A percentile compares a stretch with the other conserved stretches of the same genome.
These are phyloP conservation scores for Naganishia onofrii DNA, from an alignment of 768 basidiomycete genomes.

Conservation along the genomic window DNA sequence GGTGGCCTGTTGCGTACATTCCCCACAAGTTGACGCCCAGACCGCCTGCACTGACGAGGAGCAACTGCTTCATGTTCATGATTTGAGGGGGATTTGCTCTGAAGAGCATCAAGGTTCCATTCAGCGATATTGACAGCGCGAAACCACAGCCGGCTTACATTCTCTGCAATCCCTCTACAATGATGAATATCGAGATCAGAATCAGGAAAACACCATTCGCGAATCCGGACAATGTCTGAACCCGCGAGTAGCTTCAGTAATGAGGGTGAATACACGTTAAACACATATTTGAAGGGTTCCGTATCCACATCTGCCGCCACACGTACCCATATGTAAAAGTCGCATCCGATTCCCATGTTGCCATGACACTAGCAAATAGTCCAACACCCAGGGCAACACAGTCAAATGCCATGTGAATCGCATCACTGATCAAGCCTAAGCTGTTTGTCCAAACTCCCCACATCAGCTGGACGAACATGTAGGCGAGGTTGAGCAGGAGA, in stretches of 20 bases:
- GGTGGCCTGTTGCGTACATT: conserved; percentile 98
- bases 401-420: conserved; percentile 99
- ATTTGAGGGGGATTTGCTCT: conserved; percentile 95
- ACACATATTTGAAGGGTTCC: neutral
- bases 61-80: conserved; percentile 80
- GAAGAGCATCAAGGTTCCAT: neutral
- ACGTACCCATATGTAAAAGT: conserved; percentile 89
- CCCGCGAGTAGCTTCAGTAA: conserved; percentile 73
- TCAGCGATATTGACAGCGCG: neutral
- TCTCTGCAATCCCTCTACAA: conserved; percentile 94
- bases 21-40: conserved; percentile 93
- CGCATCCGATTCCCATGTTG: conserved; percentile 93
- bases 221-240: conserved; percentile 96
- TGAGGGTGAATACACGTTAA: neutral
- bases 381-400: conserved; percentile 96
- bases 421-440: conserved; percentile 92
- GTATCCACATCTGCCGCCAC: neutral
- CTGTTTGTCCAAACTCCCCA: conserved; percentile 94
- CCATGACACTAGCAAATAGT: conserved; percentile 93
- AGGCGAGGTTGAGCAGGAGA: conserved; percentile 85
- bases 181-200: conserved; percentile 88
- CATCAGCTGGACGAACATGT: conserved; percentile 92
- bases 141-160: conserved; percentile 59
- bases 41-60: conserved; percentile 83
- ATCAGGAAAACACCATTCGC: conserved; percentile 80